phyloP scores from a whole-genome alignment of 495 filamentous ascomycete species.

The Penicillium bialowiezense region DNA sequence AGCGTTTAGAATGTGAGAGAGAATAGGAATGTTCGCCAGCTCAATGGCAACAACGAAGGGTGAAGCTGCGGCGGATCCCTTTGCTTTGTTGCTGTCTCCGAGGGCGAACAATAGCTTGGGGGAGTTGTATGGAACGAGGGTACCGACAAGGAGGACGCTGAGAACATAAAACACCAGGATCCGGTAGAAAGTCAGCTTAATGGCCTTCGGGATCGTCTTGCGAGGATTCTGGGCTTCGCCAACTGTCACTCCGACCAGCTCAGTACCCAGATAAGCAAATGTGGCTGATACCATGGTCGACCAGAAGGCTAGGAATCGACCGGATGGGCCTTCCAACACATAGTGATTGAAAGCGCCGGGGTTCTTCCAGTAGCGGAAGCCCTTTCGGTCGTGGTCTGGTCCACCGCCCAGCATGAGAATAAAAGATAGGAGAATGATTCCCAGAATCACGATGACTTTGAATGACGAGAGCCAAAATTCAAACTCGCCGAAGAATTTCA shows the following conservation, averaged over 20 bases:
- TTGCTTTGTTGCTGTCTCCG: background rate
- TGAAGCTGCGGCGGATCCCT: conserved; percentile 26
- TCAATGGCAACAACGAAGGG: conserved; percentile 54
- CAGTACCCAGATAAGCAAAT: conserved; percentile 73
- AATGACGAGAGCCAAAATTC: conserved; percentile 78
- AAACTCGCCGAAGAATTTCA: conserved; percentile 72
- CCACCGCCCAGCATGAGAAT: conserved; percentile 72
- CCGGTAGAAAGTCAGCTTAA: conserved; percentile 70
- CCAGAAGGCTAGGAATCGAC: conserved; percentile 65
- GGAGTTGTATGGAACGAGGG: conserved; percentile 45
- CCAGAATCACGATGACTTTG: conserved; percentile 72
- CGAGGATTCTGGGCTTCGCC: conserved; percentile 66
- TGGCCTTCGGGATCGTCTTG: conserved; percentile 66
- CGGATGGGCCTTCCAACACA: conserved; percentile 37
- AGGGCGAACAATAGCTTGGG: conserved; percentile 44
- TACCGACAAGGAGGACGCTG: conserved; percentile 39
- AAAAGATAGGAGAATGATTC: conserved; percentile 64
- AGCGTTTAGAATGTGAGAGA: conserved; percentile 50
- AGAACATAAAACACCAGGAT: conserved; percentile 66
- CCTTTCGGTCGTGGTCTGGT: conserved; percentile 64
- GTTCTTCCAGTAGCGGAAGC: conserved; percentile 75
- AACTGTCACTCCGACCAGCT: conserved; percentile 61
- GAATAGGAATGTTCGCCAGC: conserved; percentile 38
- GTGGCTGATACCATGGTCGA: conserved; percentile 64
- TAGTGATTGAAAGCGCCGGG: conserved; percentile 59